Evolutionary conservation across 1,139 yeast genomes (phyloP), one percentile per base, ranked within the genome.

Genomic region (Entelexis sorbosivorans): DNA sequence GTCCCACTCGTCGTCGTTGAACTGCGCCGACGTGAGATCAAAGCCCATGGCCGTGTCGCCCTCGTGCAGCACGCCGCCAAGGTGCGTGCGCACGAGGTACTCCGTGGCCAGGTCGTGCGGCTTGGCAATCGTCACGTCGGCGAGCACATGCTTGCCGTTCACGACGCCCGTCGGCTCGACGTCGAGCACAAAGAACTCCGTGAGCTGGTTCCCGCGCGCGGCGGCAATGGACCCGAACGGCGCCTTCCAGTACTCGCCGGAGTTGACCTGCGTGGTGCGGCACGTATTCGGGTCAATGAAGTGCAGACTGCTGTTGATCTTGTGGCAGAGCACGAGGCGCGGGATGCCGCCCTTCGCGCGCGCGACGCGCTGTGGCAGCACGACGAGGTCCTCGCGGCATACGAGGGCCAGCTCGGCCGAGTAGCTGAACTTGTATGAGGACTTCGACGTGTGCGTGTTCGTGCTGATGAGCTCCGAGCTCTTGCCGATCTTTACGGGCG

Each of bases 41-140:
- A 89, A 93, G 49, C 98, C 98, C 76, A 88, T 72, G 42, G 81
- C 95, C 16, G 94, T 82, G 67, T 93, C 98, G 60, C 98, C 99
- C 2, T 98, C 95, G 66, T 91, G 97, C 62, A 93, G 74, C 61
- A 93, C 78, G 57, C 83, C 96, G 59, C 98, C 99, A 52, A 93
- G 72, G 66, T 93, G 98, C 0, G 96, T 79, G 65, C 96, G 78
- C 38, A 89, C 81, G 59, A 85, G 85, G 66, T 76, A 89, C 26
- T 88, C 88, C 42, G 76, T 76, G 39, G 96, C 96, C 72, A 91
- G 67, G 66, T 91, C 97, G 49, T 81, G 70, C n/a, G 93, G 81
- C 65, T 96, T 78, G 19, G 95, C 89, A 38, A 89, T 82, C 5
- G 95, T 87, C 32, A 87, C 76, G 65, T 93, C 98, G 1, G 97